Conservation (phyloP, 306 rosid species). For the Cicer yamashitae region DNA sequence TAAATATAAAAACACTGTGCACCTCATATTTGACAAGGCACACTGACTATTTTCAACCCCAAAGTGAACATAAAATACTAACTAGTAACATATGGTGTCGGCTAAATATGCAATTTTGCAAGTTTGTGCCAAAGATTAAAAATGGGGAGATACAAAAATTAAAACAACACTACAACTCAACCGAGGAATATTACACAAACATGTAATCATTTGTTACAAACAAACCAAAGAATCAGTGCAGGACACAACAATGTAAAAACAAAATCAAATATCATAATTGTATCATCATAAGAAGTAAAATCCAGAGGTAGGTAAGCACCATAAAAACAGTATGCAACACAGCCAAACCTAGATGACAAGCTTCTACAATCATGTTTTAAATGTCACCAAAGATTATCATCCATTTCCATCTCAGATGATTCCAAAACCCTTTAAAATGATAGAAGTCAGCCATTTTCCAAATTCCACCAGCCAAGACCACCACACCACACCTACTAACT, state of each 20-base stretch:
- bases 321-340: constrained; percentile 8
- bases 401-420: constrained; percentile 22
- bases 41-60: constrained; percentile 16
- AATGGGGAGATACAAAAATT: background rate
- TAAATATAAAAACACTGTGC: constrained; percentile 10
- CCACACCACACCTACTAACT: constrained; percentile 26
- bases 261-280: constrained; percentile 20
- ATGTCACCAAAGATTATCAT: constrained; percentile 20
- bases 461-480: constrained; percentile 19
- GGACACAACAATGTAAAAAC: constrained; percentile 15
- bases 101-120: background rate
- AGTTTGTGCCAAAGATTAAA: background rate
- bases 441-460: constrained; percentile 23
- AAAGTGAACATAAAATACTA: background rate
- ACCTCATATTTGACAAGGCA: constrained; percentile 6
- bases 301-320: constrained; percentile 10
- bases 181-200: background rate
- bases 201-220: background rate
- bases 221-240: constrained; percentile 29
- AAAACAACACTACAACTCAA: constrained; percentile 24
- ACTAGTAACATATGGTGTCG: background rate
- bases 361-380: background rate
- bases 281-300: constrained; percentile 12
- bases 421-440: constrained; percentile 33
- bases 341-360: constrained; percentile 2